Evolutionary conservation across 345 rosid genomes (phyloP).

Genomic region (Pistacia atlantica): DNA sequence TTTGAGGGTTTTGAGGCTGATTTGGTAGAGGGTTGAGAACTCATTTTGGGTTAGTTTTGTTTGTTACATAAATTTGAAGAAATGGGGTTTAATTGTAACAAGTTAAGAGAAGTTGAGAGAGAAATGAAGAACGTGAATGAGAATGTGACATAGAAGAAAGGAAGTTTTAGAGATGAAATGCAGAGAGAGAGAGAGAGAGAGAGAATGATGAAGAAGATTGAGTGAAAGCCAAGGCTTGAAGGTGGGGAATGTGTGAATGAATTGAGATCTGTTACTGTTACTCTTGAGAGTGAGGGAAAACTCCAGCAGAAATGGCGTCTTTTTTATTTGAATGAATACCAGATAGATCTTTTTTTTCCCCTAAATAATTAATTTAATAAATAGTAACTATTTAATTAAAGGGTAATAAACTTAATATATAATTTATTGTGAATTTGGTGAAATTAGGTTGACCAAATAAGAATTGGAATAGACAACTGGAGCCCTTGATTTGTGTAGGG

Average conservation of each 20-base stretch:
- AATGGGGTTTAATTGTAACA: neutral
- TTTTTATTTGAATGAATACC: neutral
- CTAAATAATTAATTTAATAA: no score
- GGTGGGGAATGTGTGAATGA: slow-evolving; percentile 1
- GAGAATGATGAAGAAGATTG: neutral
- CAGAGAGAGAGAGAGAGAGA: neutral
- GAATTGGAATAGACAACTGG: neutral
- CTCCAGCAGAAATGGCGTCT: no score
- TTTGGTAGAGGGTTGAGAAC: slow-evolving; percentile 44
- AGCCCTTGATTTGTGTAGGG: neutral
- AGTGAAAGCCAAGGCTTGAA: slow-evolving; percentile 16
- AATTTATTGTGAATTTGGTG: neutral
- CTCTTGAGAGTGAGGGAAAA: neutral
- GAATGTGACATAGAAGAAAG: neutral
- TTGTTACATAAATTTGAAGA: neutral
- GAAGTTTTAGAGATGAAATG: neutral
- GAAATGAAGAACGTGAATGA: neutral
- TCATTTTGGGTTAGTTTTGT: slow-evolving; percentile 35
- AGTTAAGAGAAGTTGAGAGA: neutral
- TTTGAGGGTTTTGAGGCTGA: slow-evolving; percentile 23
- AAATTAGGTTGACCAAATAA: neutral
- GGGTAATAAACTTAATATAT: no score
- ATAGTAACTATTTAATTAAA: no score
- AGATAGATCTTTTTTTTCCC: neutral
- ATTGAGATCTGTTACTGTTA: slow-evolving; percentile 9